Evolutionary conservation across 2,329 filamentous ascomycete genomes (phyloP).

Genomic region (Fusarium foetens): DNA sequence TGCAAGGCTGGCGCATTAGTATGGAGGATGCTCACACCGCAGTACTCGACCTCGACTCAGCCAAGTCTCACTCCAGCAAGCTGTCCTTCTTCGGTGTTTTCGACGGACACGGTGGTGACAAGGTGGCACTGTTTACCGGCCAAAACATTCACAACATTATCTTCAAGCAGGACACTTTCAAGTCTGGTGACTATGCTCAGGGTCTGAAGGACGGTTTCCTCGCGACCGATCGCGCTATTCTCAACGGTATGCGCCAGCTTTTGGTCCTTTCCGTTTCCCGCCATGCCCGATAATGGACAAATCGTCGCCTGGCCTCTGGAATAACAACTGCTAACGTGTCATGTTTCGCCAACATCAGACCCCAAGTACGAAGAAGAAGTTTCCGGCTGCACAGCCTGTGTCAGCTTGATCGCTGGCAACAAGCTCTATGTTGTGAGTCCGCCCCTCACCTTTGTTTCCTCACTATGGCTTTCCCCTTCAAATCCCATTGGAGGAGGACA

Average conservation of each 20-base stretch:
- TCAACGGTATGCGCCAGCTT: conserved; percentile 76
- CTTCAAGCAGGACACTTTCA: conserved; percentile 93
- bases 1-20: conserved; percentile 99
- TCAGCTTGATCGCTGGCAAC: conserved; percentile 86
- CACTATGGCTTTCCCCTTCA: conserved; percentile 24
- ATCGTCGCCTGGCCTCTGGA: not conserved
- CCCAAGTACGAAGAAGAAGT: conserved; percentile 98
- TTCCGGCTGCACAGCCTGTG: conserved; percentile 95
- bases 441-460: conserved; percentile 20
- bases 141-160: conserved; percentile 95
- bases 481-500: conserved; percentile 29
- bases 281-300: not conserved
- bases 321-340: conserved; percentile 23
- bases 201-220: conserved; percentile 97
- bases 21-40: conserved; percentile 98
- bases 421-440: conserved; percentile 93
- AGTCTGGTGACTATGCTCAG: conserved; percentile 90
- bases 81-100: conserved; percentile 98
- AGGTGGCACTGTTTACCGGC: conserved; percentile 92
- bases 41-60: conserved; percentile 80
- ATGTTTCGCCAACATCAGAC: conserved; percentile 65
- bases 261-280: conserved; percentile 12
- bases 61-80: conserved; percentile 75
- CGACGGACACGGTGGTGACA: conserved; percentile 96
- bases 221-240: conserved; percentile 93